A percentile compares a stretch with the other conserved stretches of the same genome.
Evolutionary conservation across 2,329 filamentous ascomycete genomes (phyloP).

Genomic region (Scedosporium boydii): DNA sequence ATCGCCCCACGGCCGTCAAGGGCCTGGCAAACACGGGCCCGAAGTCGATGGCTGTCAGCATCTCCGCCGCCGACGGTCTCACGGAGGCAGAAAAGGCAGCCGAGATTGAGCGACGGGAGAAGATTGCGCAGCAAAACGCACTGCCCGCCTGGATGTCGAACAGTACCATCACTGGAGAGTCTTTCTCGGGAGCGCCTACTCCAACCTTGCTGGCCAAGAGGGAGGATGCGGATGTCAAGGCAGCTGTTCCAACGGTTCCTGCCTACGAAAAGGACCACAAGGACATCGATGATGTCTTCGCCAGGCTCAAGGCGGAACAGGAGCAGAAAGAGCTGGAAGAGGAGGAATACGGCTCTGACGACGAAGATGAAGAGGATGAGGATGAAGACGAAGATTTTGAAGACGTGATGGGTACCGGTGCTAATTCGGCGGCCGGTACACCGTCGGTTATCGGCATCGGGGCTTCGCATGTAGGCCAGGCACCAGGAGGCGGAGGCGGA

Average conservation of each 20-base stretch:
- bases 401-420: conserved; percentile 33
- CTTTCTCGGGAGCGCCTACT: conserved; percentile 34
- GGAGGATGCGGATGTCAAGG: conserved; percentile 38
- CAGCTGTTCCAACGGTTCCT: conserved; percentile 25
- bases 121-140: conserved; percentile 58
- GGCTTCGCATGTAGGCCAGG: conserved; percentile 12
- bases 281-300: conserved; percentile 59
- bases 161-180: conserved; percentile 56
- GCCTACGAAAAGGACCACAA: conserved; percentile 43
- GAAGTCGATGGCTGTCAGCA: conserved; percentile 60
- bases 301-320: conserved; percentile 53
- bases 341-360: conserved; percentile 15
- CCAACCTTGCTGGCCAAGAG: conserved; percentile 22
- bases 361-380: conserved; percentile 22
- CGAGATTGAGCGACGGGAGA: conserved; percentile 55
- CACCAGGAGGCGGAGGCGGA: not conserved
- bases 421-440: conserved; percentile 20
- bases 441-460: conserved; percentile 17
- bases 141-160: conserved; percentile 64
- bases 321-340: conserved; percentile 21
- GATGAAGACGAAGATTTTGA: conserved; percentile 39
- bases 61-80: conserved; percentile 56
- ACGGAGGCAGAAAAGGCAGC: conserved; percentile 58
- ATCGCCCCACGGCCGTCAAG: conserved; percentile 58
- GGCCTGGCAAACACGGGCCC: conserved; percentile 58